A percentile compares a stretch with the other conserved stretches of the same genome.
These are phyloP conservation scores for Leccinum pseudoinsigne DNA, from an alignment of 1,284 basidiomycete genomes.

Conservation along the genomic window DNA sequence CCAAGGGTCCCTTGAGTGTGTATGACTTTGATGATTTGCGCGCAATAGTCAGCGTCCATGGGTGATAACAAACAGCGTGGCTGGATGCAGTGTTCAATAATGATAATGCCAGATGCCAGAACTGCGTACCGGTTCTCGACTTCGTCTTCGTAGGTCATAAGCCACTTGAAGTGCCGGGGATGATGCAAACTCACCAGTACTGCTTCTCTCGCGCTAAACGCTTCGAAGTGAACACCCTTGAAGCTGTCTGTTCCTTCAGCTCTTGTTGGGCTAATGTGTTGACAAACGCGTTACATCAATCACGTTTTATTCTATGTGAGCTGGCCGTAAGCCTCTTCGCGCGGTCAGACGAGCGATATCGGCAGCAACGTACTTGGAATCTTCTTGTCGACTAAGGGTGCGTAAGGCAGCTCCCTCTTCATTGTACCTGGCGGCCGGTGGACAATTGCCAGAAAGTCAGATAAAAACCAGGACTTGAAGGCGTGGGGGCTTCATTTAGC, in stretches of 20 bases:
- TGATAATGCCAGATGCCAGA: conserved; percentile 45
- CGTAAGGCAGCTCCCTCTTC: conserved; percentile 64
- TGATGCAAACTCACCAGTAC: conserved; percentile 63
- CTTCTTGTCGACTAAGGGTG: conserved; percentile 61
- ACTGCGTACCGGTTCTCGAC: conserved; percentile 49
- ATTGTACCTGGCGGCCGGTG: conserved; percentile 64
- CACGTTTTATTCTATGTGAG: too few species aligned
- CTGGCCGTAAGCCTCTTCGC: too few species aligned
- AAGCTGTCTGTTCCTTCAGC: conserved; percentile 74
- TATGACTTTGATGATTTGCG: conserved; percentile 86
- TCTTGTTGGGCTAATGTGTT: conserved; percentile 37
- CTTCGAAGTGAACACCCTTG: conserved; percentile 71
- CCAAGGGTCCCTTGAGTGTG: conserved; percentile 86
- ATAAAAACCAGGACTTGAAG: conserved; percentile 80
- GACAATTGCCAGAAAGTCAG: conserved; percentile 95
- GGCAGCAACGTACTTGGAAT: conserved; percentile 53
- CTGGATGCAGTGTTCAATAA: conserved; percentile 91
- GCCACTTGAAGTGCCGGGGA: conserved; percentile 4
- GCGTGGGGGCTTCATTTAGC: conserved; percentile 1
- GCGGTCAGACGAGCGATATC: conserved; percentile 40
- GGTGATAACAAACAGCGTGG: conserved; percentile 92
- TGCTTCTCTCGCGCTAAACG: conserved; percentile 80
- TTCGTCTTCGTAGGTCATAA: conserved; percentile 21
- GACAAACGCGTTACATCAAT: too few species aligned
- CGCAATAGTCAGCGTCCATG: conserved; percentile 94